phyloP scores from a whole-genome alignment of 2,329 filamentous ascomycete genomes.

The Fusarium chuoi region DNA sequence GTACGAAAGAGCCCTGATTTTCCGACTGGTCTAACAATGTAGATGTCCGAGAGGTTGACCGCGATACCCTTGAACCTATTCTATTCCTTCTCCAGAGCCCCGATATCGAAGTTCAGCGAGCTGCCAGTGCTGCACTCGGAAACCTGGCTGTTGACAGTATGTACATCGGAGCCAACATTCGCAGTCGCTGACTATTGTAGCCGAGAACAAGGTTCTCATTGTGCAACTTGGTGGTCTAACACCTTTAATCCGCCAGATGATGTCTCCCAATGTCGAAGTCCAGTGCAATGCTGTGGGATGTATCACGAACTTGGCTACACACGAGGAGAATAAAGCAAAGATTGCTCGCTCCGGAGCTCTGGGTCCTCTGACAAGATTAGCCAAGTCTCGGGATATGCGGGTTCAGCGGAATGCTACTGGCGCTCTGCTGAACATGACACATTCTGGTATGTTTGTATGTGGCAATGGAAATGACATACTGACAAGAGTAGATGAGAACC shows the following conservation, averaged over 20 bases:
- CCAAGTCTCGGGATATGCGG: slow-evolving; percentile 98
- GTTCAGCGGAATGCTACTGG: slow-evolving; percentile 98
- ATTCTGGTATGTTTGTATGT: slow-evolving; percentile 76
- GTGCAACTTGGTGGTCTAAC: slow-evolving; percentile 90
- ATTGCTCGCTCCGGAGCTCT: slow-evolving; percentile 95
- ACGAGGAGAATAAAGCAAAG: slow-evolving; percentile 99
- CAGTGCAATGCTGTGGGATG: slow-evolving; percentile 99
- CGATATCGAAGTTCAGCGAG: slow-evolving; percentile 96
- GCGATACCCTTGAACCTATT: slow-evolving; percentile 94
- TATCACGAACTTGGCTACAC: slow-evolving; percentile 97
- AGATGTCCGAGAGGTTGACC: slow-evolving; percentile 98
- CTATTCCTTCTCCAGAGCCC: slow-evolving; percentile 93
- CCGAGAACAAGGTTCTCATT: slow-evolving; percentile 97
- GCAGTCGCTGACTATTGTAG: slow-evolving; percentile 64
- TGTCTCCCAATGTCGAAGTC: slow-evolving; percentile 96
- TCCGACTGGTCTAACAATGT: slow-evolving; percentile 22
- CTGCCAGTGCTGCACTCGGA: slow-evolving; percentile 93
- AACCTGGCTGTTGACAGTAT: slow-evolving; percentile 97
- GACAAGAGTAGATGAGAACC: slow-evolving; percentile 81
- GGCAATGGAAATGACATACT: slow-evolving; percentile 5
- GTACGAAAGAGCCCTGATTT: slow-evolving; percentile 59
- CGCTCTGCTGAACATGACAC: slow-evolving; percentile 97
- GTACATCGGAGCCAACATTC: slow-evolving; percentile 42
- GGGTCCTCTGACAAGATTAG: slow-evolving; percentile 87
- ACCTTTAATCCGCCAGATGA: slow-evolving; percentile 97